Conservation (phyloP, 2,329 filamentous ascomycete species). For the Penicillium aurantiogriseum region DNA sequence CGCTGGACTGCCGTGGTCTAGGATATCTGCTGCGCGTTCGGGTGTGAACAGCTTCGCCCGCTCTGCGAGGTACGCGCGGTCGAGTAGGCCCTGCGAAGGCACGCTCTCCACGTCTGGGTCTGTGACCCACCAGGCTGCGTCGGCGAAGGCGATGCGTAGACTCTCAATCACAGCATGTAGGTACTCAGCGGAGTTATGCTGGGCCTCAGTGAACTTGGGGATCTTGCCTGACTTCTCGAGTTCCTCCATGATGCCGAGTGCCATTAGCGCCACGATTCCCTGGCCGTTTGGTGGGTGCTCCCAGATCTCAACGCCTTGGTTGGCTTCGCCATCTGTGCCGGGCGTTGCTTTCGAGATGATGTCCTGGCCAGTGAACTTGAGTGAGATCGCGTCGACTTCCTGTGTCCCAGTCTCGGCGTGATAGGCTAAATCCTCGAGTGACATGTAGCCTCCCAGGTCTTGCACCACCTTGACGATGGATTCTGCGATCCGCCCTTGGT, state of each 20-base stretch:
- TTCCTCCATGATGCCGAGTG: conserved; percentile 84
- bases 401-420: conserved; percentile 74
- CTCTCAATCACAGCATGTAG: conserved; percentile 86
- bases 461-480: conserved; percentile 75
- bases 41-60: conserved; percentile 63
- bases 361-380: conserved; percentile 68
- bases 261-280: conserved; percentile 92
- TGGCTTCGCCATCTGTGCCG: conserved; percentile 31
- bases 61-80: conserved; percentile 69
- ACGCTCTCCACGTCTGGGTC: conserved; percentile 69
- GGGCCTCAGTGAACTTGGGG: conserved; percentile 60
- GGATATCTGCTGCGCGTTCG: conserved; percentile 50
- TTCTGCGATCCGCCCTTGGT: conserved; percentile 78
- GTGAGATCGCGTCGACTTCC: conserved; percentile 77
- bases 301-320: conserved; percentile 72
- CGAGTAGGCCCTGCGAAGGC: conserved; percentile 68
- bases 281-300: conserved; percentile 97
- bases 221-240: conserved; percentile 75
- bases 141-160: conserved; percentile 84
- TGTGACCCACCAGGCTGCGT: conserved; percentile 85
- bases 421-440: conserved; percentile 74
- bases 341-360: conserved; percentile 20
- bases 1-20: conserved; percentile 77
- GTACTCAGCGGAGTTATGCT: conserved; percentile 80
- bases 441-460: conserved; percentile 73